Base-by-base conservation (phyloP, 2,329 filamentous ascomycete species). In the Aspergillus sp. region DNA sequence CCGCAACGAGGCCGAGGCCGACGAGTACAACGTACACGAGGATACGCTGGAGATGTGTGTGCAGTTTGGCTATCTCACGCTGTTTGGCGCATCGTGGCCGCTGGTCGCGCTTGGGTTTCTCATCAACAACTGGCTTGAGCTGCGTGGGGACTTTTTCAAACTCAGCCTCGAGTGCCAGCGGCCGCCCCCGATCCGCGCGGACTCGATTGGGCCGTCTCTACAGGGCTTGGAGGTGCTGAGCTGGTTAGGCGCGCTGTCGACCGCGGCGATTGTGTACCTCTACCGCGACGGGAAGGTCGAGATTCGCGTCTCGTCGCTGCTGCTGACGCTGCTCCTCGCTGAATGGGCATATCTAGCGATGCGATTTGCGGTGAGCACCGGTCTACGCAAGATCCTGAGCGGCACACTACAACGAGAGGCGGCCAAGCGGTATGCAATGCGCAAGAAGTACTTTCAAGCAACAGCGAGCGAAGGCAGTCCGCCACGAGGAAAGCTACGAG, bases 21-120 rank as follows among this genome's bases (percentile, higher is more conserved):
- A 89, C 45, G 83, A 87, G 19, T 99, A 99, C 78, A 91, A 98
- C 74, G 94, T 98, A 1, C 92, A 92, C 0, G 85, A 87, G 19
- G 95, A 99, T 74, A 91, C 97, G 65, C 86, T 95, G 43, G 95
- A 99, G 79, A 97, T 97, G 93, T 87, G 93, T 30, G 87, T 97
- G 63, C 92, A 95, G 70, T 92, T 85, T 82, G 92, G 93, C 31
- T 98, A 97, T 74, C 84, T 99, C 0, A 90, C 91, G 0, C 84
- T 98, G 9, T 98, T 98, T 77, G 95, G 92, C 0, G 91, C 95
- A 2, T 88, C 97, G 58, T 99, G 95, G 95, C 95, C 95, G 0
- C 82, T 98, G n/a, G 93, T 94, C 0, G 89, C 91, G 2, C 84
- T 92, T 60, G 94, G 91, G 1, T 98, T 98, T 80, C 81, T 98